Evolutionary conservation across 2,329 filamentous ascomycete species (phyloP), one percentile per base, ranked within the genome.

Genomic region (Clarireedia homoeocarpa): DNA sequence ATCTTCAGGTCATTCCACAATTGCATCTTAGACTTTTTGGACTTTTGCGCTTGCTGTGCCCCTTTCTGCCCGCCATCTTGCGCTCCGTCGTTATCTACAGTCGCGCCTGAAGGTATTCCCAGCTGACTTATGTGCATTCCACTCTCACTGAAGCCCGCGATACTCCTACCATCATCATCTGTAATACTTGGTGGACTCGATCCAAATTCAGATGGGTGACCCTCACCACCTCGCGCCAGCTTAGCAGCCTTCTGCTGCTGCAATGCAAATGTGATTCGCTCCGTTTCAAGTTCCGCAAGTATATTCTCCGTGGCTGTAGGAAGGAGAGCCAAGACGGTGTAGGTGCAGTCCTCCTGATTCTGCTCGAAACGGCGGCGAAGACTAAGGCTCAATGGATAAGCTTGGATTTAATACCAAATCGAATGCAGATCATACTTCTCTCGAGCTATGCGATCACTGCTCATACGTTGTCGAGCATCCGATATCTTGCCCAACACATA

Each of bases 1-100:
- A 97, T 96, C 68, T 95, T 96, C 72, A 99, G 81, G 69, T 99
- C 92, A 71, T 95, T 91, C 94, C 94, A 99, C 46, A 99, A 77
- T 74, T 97, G 91, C 50, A 89, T 83, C 79, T 97, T 97, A 59
- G 85, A 90, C 74, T 86, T 91, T 63, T 76, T 77, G 26, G 73
- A 63, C 71, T 84, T 89, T 58, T 79, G 78, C 58, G 69, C 67
- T 26, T 64, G 69, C 53, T 58, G 68, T 53, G 60, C 76, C 69
- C 66, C 77, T 61, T 74, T 74, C 66, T 71, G 74, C 53, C 51
- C 70, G 59, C 61, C 71, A 55, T 55, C 77, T 60, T 74, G 74
- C 66, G 71, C 74, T 56, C 51, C 70, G 59, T 61, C 71, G 62
- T 67, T 72, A 20, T 61, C 63, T 47, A 55, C 70, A 46, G 74